Percentiles rank a stretch among this genome's conserved stretches.
Conservation (phyloP, 768 basidiomycete species). For the Trametes meyenii region DNA sequence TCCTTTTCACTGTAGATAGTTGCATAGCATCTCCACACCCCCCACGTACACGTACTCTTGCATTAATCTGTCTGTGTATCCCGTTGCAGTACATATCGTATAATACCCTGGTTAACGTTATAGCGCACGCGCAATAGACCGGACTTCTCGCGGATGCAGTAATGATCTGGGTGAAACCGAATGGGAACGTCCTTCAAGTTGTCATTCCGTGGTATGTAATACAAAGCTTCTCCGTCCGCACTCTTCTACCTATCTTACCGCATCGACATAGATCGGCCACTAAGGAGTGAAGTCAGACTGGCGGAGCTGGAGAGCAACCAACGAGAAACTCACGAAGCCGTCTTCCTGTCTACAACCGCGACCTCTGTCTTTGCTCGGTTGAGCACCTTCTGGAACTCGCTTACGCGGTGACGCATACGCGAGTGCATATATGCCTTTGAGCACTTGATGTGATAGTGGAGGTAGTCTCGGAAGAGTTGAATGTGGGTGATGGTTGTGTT, state of each 20-base stretch:
- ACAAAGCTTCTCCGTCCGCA: constrained; percentile 7
- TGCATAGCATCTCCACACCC: not conserved
- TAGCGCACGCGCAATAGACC: not conserved
- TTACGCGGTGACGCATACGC: constrained; percentile 90
- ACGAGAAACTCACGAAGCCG: constrained; percentile 67
- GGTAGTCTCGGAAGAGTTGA: constrained; percentile 95
- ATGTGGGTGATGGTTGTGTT: constrained; percentile 88
- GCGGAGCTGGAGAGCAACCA: not conserved
- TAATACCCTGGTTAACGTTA: not conserved
- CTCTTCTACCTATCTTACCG: constrained; percentile 1
- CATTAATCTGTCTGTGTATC: not conserved
- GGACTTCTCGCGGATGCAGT: not conserved
- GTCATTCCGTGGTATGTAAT: constrained; percentile 18
- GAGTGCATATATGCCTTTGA: constrained; percentile 99
- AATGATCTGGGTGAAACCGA: not conserved
- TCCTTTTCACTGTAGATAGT: not conserved
- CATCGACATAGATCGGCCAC: constrained; percentile 24
- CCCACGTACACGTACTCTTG: not conserved
- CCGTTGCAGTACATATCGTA: not conserved
- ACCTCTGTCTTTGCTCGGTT: constrained; percentile 96
- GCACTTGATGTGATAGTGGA: constrained; percentile 99
- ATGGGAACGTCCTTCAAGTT: not conserved
- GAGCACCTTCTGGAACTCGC: constrained; percentile 94
- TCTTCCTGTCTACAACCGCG: constrained; percentile 82
- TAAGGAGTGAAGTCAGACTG: not conserved